Base-by-base conservation (phyloP, 1,284 basidiomycete species). In the Fistulina hepatica region DNA sequence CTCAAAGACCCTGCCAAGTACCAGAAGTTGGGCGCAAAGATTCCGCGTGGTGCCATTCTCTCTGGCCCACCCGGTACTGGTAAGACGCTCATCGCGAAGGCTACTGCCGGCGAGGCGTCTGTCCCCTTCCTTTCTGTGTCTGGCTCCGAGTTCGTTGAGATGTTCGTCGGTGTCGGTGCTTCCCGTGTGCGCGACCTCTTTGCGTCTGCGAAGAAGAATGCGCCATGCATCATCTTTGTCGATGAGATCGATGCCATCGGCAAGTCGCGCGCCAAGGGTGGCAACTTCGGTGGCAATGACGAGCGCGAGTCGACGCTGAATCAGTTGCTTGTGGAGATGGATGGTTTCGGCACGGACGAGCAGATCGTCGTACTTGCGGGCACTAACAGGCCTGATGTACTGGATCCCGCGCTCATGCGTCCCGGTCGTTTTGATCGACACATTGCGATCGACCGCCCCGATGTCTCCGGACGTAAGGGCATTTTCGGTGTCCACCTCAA, bases 241-340 rank as follows among this genome's bases (percentile, higher is more conserved):
- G 92, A 97, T 57, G 92, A 97, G 63, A 95, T 97, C 46, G 94
- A 99, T 60, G 94, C 95, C 34, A 98, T 99, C 53, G 95, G 94
- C 40, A 97, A 97, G 66, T 73, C 89, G 12, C 77, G 94, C 56
- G 84, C 86, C 34, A 94, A 94, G 60, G 81, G 83, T 28, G 85
- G 88, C 27, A 73, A 69, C 45, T 79, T 94, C 50, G 93, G 94
- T 39, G 94, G 94, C 15, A 97, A 97, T 61, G 94, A 98, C 56
- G 94, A 99, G 60, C 81, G 95, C 4, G 95, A 99, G 63, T 90
- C 88, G 10, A 99, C 94, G 13, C 75, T 99, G 45, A 98, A 98
- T 60, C 95, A 99, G 62, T 71, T 99, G 12, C 69, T 99, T 43
- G 94, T 98, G 32, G 94, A 99, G 67, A 98, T 99, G 94, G 94